A percentile compares a stretch with the other conserved stretches of the same genome.
phyloP scores from a whole-genome alignment of 345 rosid species.

The Populus pruinosa region DNA sequence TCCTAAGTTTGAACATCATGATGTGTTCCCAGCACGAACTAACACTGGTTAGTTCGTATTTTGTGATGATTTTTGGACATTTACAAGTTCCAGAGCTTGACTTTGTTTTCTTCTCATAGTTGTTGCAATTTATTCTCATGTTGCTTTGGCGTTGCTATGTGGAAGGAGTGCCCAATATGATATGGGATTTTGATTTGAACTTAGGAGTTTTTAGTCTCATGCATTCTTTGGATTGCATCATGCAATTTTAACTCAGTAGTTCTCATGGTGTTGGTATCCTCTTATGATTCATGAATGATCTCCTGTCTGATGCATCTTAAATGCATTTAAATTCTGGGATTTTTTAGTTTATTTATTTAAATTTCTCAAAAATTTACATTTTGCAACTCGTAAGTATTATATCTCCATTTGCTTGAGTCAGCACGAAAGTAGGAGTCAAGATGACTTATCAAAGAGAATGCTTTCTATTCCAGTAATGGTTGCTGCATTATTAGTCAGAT shows the following conservation, averaged over 20 bases:
- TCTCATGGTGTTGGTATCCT: background rate
- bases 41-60: slow-evolving; percentile 67
- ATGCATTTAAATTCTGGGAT: background rate
- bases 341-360: background rate
- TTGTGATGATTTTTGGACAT: background rate
- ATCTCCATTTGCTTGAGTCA: background rate
- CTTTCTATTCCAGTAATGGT: background rate
- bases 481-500: background rate
- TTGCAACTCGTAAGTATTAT: background rate
- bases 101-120: background rate
- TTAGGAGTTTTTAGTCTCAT: background rate
- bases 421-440: too few relatives aligned
- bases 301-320: background rate
- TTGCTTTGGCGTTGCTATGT: too few relatives aligned
- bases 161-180: background rate
- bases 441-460: too few relatives aligned
- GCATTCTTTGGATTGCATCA: background rate
- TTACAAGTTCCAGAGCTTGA: background rate
- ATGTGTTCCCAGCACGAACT: slow-evolving; percentile 83
- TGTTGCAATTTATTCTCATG: too few relatives aligned
- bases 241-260: background rate
- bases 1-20: slow-evolving; percentile 89
- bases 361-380: background rate
- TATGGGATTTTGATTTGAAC: background rate
- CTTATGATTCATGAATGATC: background rate